phyloP scores from a whole-genome alignment of 331 rosid species.

The Malus hybrid region DNA sequence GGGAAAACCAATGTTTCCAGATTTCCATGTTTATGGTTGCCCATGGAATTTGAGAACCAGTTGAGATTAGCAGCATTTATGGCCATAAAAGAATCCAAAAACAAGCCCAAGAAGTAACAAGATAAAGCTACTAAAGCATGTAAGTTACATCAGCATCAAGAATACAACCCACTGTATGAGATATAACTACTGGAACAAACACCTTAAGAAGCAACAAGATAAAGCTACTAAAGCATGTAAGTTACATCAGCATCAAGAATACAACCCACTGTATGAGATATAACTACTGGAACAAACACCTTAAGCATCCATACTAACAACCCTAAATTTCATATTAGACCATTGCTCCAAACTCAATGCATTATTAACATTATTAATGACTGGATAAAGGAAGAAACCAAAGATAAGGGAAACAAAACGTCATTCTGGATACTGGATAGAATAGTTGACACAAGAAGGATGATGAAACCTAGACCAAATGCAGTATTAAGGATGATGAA shows the following conservation, averaged over 20 bases:
- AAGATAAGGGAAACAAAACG: neutral
- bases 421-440: neutral
- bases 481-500: no score
- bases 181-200: neutral
- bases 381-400: neutral
- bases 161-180: neutral
- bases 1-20: neutral
- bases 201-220: neutral
- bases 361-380: neutral
- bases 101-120: neutral
- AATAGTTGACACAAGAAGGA: slow-evolving; percentile 3
- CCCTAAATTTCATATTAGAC: neutral
- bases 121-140: neutral
- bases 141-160: neutral
- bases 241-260: neutral
- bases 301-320: neutral
- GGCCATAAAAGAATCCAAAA: neutral
- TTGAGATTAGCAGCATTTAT: neutral
- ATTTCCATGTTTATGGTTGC: neutral
- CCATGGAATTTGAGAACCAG: neutral
- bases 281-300: neutral
- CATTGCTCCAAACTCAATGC: neutral
- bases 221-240: neutral
- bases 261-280: neutral
- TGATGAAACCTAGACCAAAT: neutral